Base-by-base conservation (phyloP, 2,329 filamentous ascomycete species). In the Epichloe uncinata region DNA sequence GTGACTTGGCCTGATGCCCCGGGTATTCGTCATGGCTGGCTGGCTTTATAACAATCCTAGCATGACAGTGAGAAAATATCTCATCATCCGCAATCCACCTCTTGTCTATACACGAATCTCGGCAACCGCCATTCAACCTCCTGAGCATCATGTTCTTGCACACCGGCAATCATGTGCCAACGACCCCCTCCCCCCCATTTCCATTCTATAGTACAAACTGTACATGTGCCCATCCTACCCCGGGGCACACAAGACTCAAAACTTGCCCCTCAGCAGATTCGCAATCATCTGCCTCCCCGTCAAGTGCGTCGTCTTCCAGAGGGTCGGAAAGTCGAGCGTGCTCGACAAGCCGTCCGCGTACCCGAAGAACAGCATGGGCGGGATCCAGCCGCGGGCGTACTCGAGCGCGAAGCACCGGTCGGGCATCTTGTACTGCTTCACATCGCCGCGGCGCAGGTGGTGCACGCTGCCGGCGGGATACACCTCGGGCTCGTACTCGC, bases 291-390 rank as follows among this genome's bases (percentile, higher is more conserved):
- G 79, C 51, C 80, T 71, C 2, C 72, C 88, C 1, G 88, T 94
- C 53, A 91, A 74, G 55, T 70, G 73, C 35, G 78, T 78, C n/a
- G 85, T 95, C 60, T 77, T 77, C 84, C 85, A 93, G 60, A 95
- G 67, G 2, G 88, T 95, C n/a, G 78, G 80, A 63, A 94, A 78
- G 67, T 95, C 89, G 56, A 95, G 72, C 4, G 88, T 95, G 67
- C 83, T 89, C 49, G 75, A 79, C 52, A 95, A 74, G 44, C 79
- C 81, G 67, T 95, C 89, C 55, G 87, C 85, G 65, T 84, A 91
- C 53, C 89, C 89, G 66, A 95, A 95, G 66, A 85, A 85, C 47
- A 95, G 73, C 89, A 95, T 95, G 51, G 85, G 85, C 44, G 89
- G 89, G 67, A 95, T 94, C 87, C 87, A 95, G 55, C 89, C 88